Evolutionary conservation across 2,329 filamentous ascomycete genomes (phyloP).

Genomic region (Paraphoma sp.): DNA sequence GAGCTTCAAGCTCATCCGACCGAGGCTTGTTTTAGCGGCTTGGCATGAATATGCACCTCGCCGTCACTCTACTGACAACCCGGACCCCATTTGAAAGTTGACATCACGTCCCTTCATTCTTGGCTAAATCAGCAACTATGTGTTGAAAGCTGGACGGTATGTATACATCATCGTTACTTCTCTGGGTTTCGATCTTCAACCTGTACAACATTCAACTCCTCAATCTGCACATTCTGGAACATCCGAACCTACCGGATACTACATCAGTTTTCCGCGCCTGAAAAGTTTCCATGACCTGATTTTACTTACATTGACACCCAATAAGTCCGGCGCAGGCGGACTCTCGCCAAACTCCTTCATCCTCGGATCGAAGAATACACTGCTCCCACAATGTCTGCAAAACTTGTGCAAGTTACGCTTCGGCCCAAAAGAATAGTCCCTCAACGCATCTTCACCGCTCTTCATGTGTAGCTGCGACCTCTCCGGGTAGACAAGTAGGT

Average conservation of each 20-base stretch:
- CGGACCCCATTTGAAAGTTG: too few species aligned
- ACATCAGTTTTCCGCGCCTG: background rate
- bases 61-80: background rate
- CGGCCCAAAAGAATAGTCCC: conserved; percentile 31
- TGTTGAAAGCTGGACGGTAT: background rate
- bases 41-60: conserved; percentile 10
- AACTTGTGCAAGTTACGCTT: conserved; percentile 37
- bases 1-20: conserved; percentile 14
- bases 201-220: conserved; percentile 28
- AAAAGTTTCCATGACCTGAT: background rate
- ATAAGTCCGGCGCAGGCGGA: conserved; percentile 19
- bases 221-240: conserved; percentile 35
- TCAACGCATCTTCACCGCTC: conserved; percentile 31
- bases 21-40: conserved; percentile 37
- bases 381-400: conserved; percentile 35
- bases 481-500: conserved; percentile 54
- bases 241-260: conserved; percentile 25
- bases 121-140: background rate
- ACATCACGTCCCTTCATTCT: too few species aligned
- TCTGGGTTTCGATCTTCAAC: conserved; percentile 26
- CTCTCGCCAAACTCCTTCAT: conserved; percentile 27
- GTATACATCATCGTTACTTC: background rate
- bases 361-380: conserved; percentile 36
- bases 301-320: conserved; percentile 37
- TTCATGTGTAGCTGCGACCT: conserved; percentile 29